Percentiles rank a stretch among this genome's conserved stretches.
These are phyloP conservation scores for Astragalus membranaceus DNA, from an alignment of 306 rosid species.

Conservation along the genomic window DNA sequence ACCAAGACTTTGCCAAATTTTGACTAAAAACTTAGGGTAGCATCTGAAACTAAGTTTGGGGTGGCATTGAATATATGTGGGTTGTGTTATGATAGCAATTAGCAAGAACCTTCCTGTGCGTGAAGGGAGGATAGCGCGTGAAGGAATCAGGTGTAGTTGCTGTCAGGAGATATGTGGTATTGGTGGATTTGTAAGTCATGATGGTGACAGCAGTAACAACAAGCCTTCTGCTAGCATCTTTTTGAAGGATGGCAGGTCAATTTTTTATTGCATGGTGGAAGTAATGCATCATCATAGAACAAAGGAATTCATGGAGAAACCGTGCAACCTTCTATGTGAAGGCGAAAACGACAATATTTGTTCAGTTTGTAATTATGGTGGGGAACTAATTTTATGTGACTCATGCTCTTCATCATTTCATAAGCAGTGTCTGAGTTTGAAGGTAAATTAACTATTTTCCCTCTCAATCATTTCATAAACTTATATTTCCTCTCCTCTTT, in stretches of 20 bases:
- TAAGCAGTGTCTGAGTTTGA: conserved; percentile 52
- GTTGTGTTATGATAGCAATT: conserved; percentile 1
- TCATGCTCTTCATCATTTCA: conserved; percentile 80
- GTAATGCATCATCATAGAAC: conserved; percentile 24
- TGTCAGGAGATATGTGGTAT: conserved; percentile 46
- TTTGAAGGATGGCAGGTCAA: conserved; percentile 65
- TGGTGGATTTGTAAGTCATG: conserved; percentile 54
- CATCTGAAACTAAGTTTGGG: too few relatives aligned
- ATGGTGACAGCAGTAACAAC: conserved; percentile 29
- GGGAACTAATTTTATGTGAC: conserved; percentile 78
- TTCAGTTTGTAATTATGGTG: conserved; percentile 77
- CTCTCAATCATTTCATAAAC: neutral
- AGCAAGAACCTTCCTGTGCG: neutral
- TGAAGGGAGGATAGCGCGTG: conserved; percentile 55
- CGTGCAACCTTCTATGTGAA: neutral
- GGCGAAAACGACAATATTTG: conserved; percentile 68
- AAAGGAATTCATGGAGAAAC: conserved; percentile 10
- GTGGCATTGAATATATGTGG: too few relatives aligned
- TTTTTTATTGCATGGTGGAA: conserved; percentile 56
- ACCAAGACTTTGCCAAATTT: too few relatives aligned
- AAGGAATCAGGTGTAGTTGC: conserved; percentile 77
- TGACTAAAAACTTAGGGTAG: too few relatives aligned
- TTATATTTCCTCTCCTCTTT: too few relatives aligned
- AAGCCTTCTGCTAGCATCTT: conserved; percentile 46
- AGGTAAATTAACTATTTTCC: conserved; percentile 40